Evolutionary conservation across 2,329 filamentous ascomycete genomes (phyloP), one percentile per base, ranked within the genome.

Genomic region (Colletotrichum tofieldiae): DNA sequence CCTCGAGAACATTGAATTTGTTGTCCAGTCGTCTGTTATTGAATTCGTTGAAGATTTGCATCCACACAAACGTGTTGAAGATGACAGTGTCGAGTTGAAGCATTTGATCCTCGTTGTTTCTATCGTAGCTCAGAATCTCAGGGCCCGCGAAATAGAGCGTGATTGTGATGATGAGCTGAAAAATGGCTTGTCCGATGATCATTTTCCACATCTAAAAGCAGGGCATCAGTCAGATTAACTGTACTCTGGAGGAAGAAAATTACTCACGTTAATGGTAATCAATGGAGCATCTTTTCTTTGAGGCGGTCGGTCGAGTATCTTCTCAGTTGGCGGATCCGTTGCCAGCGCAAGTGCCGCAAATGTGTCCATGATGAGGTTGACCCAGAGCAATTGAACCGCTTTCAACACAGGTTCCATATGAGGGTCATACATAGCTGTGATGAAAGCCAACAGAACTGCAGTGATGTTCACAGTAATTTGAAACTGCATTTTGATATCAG

Each of bases 1-100:
- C 89, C 76, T 90, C 86, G 65, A 91, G 86, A 47, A 91, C 86
- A 75, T 91, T 91, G 81, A 91, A 85, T 73, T 87, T 86, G 79
- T 91, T 91, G 77, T 91, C 90, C 0, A 91, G 82, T 37, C 89
- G 88, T 37, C 90, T 86, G 77, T 89, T 90, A 80, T 92, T 92
- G 82, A 91, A 88, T 78, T 91, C 86, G 79, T 93, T 93, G 26
- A 71, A 73, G 74, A 96, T 94, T 76, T 96, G 93, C 93, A 96
- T 95, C 93, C 93, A 95, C 56, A 95, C 93, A 76, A 95, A 96
- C 0, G 92, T 93, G 81, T 96, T 96, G 86, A 96, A 95, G 11
- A 96, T 91, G 18, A 96, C 85, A 0, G 93, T 94, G 69, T 90
- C 82, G 63, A 93, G 82, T 67, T 88, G 82, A 4, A 71, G 56